These are phyloP conservation scores for Ophiobolus disseminans DNA, from an alignment of 2,329 filamentous ascomycete genomes.

Conservation along the genomic window DNA sequence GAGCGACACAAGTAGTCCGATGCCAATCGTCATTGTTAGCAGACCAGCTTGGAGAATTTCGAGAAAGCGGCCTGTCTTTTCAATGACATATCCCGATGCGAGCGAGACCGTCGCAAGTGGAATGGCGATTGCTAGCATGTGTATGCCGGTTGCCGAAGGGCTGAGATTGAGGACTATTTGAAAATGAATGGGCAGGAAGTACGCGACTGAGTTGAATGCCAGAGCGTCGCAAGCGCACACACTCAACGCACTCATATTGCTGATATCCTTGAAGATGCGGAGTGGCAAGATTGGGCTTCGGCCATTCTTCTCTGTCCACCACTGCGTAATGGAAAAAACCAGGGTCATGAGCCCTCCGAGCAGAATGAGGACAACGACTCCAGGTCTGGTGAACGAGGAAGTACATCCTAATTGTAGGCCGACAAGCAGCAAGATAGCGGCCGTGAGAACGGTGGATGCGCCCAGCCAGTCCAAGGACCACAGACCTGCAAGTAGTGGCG, in stretches of 20 bases:
- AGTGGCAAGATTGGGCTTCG: conserved; percentile 73
- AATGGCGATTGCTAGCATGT: conserved; percentile 66
- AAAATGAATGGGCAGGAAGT: conserved; percentile 77
- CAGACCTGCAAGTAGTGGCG: conserved; percentile 54
- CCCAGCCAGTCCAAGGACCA: conserved; percentile 62
- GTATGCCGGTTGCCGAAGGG: conserved; percentile 64
- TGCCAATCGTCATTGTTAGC: conserved; percentile 42
- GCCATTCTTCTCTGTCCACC: conserved; percentile 65
- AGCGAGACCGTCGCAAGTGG: conserved; percentile 56
- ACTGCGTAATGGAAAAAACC: conserved; percentile 67
- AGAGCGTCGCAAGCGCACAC: conserved; percentile 59
- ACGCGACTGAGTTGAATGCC: conserved; percentile 70
- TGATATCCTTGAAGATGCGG: conserved; percentile 65
- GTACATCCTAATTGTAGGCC: conserved; percentile 61
- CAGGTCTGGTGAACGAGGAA: conserved; percentile 56
- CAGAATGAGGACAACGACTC: conserved; percentile 60
- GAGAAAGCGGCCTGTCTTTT: conserved; percentile 53
- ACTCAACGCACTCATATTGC: conserved; percentile 63
- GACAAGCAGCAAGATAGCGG: conserved; percentile 59
- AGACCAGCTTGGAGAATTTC: conserved; percentile 43
- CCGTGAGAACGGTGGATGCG: conserved; percentile 56
- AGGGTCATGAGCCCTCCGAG: conserved; percentile 55
- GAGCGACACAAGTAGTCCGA: conserved; percentile 42
- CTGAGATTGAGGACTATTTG: conserved; percentile 70
- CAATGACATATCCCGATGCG: conserved; percentile 54